These are phyloP conservation scores for Discostella pseudostelligera DNA, from an alignment of 108 stramenopile genomes.

Conservation along the genomic window DNA sequence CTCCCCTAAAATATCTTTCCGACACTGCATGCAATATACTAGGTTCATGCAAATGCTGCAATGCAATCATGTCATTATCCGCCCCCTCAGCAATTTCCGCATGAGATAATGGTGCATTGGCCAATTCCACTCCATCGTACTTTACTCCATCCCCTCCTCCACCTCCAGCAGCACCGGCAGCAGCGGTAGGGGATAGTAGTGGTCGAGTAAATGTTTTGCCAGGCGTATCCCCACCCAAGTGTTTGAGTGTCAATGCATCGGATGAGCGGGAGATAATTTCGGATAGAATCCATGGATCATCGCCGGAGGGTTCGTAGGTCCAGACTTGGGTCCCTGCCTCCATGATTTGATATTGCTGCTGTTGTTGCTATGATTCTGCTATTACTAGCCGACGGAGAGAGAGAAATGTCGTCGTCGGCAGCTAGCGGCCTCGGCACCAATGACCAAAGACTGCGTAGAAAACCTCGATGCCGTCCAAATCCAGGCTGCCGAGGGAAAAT, in stretches of 20 bases:
- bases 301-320: constrained; percentile 68
- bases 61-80: constrained; percentile 91
- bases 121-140: constrained; percentile 85
- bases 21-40: constrained; percentile 93
- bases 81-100: constrained; percentile 73
- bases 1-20: constrained; percentile 83
- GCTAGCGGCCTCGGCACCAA: too few species aligned
- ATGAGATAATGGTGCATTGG: constrained; percentile 70
- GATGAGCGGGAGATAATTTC: constrained; percentile 70
- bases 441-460: too few species aligned
- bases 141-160: constrained; percentile 47
- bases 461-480: too few species aligned
- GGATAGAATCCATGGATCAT: constrained; percentile 85
- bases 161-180: constrained; percentile 43
- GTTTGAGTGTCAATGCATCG: constrained; percentile 52
- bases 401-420: too few species aligned
- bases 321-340: constrained; percentile 84
- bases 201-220: constrained; percentile 51
- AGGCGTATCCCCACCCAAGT: constrained; percentile 47
- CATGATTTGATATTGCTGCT: constrained; percentile 39
- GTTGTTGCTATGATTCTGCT: neutral
- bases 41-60: constrained; percentile 98
- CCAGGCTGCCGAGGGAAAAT: too few species aligned
- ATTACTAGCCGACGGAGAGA: too few species aligned
- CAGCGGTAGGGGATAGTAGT: constrained; percentile 26